Conservation (phyloP, 345 rosid genomes). For the Punica granatum region DNA sequence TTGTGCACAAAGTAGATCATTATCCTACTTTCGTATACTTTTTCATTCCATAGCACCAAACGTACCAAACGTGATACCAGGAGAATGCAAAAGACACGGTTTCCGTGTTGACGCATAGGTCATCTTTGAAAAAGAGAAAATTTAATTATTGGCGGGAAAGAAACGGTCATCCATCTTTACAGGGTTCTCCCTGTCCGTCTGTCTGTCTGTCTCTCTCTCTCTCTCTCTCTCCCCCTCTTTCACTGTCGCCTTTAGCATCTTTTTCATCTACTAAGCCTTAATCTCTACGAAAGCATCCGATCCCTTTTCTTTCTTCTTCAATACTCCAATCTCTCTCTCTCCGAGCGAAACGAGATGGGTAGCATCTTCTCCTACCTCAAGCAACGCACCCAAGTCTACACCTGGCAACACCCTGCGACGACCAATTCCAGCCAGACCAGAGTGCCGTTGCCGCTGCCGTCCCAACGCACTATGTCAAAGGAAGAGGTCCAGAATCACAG, state of each 20-base stretch:
- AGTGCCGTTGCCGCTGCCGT: no score
- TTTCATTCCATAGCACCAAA: no score
- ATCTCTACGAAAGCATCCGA: not conserved
- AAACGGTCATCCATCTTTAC: not conserved
- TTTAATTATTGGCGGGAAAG: not conserved
- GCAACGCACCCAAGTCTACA: not conserved
- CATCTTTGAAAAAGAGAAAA: no score
- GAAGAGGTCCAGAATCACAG: no score
- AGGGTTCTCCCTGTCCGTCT: not conserved
- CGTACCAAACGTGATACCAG: no score
- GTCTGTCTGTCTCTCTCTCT: not conserved
- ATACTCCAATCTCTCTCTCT: not conserved
- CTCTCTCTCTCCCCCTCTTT: no score
- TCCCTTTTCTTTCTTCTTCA: not conserved
- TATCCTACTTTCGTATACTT: no score
- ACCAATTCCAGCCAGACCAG: not conserved
- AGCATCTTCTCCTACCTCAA: not conserved
- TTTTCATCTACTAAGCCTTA: not conserved
- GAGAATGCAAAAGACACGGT: no score
- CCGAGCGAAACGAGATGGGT: not conserved
- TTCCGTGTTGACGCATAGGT: no score
- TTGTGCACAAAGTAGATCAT: no score
- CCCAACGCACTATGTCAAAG: no score
- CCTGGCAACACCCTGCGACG: not conserved
- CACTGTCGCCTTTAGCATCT: not conserved